Conservation (phyloP, 2,329 filamentous ascomycete species). For the Trichoderma sp. region DNA sequence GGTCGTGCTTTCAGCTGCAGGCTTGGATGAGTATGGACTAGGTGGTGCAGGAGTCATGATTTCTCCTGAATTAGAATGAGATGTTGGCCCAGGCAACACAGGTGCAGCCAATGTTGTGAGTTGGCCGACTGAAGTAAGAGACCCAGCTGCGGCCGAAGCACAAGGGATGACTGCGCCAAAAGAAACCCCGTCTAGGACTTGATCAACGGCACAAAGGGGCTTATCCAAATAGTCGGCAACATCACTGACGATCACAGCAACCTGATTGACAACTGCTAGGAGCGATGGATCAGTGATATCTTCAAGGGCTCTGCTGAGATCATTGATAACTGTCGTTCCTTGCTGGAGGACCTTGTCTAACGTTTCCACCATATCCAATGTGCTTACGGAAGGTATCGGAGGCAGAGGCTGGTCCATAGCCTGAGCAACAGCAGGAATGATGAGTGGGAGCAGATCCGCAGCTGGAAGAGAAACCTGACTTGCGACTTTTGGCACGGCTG, state of each 20-base stretch:
- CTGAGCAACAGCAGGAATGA: constrained; percentile 26
- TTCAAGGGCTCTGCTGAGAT: constrained; percentile 20
- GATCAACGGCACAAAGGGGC: constrained; percentile 24
- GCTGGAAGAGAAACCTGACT: constrained; percentile 18
- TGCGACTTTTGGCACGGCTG: constrained; percentile 22
- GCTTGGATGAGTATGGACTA: background rate
- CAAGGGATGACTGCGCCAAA: constrained; percentile 24
- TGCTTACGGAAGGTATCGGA: background rate
- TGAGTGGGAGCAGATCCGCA: constrained; percentile 22
- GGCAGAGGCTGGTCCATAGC: constrained; percentile 21
- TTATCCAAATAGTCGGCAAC: constrained; percentile 22
- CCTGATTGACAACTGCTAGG: constrained; percentile 24
- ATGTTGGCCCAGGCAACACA: background rate
- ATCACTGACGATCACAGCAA: constrained; percentile 23
- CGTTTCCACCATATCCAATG: constrained; percentile 17
- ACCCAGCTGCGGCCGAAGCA: background rate
- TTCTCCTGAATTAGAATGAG: background rate
- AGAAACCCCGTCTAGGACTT: constrained; percentile 10
- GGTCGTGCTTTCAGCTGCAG: background rate
- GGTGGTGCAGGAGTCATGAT: background rate
- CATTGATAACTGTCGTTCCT: constrained; percentile 25
- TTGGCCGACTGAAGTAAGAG: background rate
- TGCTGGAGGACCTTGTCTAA: constrained; percentile 22
- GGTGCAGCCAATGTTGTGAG: background rate
- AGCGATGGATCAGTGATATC: constrained; percentile 18